A percentile compares a stretch with the other conserved stretches of the same genome.
These are phyloP conservation scores for Myriangium duriaei DNA, from an alignment of 2,329 filamentous ascomycete species.

Conservation along the genomic window DNA sequence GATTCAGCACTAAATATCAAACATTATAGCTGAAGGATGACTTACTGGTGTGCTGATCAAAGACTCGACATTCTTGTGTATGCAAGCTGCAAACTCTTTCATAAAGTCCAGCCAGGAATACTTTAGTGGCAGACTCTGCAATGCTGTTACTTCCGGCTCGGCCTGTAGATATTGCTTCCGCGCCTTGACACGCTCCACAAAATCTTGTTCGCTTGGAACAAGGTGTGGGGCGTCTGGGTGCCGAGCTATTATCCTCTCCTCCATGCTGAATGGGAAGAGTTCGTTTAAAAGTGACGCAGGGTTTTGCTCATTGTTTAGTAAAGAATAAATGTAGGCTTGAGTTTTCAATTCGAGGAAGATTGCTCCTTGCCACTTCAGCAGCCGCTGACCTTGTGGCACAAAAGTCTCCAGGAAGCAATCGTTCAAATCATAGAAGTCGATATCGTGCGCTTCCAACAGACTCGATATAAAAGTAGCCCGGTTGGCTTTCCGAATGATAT, in stretches of 20 bases:
- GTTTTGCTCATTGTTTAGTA: constrained; percentile 43
- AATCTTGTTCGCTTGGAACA: constrained; percentile 47
- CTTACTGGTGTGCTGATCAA: constrained; percentile 22
- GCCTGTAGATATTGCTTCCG: constrained; percentile 45
- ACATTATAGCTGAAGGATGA: neutral
- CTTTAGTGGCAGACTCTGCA: constrained; percentile 41
- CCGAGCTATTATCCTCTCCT: constrained; percentile 39
- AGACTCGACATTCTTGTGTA: constrained; percentile 44
- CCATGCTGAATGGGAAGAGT: constrained; percentile 47
- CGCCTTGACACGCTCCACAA: constrained; percentile 41
- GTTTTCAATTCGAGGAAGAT: constrained; percentile 54
- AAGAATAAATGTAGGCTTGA: constrained; percentile 51
- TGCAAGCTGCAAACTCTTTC: constrained; percentile 44
- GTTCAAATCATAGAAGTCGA: constrained; percentile 51
- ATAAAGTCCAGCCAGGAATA: constrained; percentile 54
- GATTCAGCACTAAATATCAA: neutral
- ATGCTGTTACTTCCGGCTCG: constrained; percentile 30
- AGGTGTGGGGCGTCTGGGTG: constrained; percentile 42
- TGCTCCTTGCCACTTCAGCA: constrained; percentile 48
- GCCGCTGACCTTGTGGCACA: constrained; percentile 44
- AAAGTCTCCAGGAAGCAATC: constrained; percentile 52
- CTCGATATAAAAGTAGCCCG: constrained; percentile 52
- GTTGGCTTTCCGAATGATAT: constrained; percentile 51
- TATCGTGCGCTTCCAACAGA: constrained; percentile 48
- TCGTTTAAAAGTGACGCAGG: constrained; percentile 46